Percentiles rank a stretch among this genome's conserved stretches.
Conservation (phyloP, 768 basidiomycete species). For the Xerocomellus chrysenteron region DNA sequence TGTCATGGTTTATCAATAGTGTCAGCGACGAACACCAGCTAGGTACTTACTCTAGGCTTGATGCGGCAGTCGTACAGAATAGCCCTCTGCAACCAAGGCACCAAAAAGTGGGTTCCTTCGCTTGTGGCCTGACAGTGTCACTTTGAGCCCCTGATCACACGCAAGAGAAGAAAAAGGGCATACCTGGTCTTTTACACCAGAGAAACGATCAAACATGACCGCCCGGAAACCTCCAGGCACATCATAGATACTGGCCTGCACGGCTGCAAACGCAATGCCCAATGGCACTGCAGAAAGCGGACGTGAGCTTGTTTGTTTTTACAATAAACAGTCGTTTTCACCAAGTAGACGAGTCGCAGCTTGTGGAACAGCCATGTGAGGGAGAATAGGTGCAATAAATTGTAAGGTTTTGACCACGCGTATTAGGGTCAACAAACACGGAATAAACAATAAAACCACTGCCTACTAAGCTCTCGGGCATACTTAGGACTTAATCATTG, state of each 20-base stretch:
- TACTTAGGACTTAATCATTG: constrained; percentile 14
- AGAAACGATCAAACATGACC: constrained; percentile 98
- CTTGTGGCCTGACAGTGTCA: constrained; percentile 61
- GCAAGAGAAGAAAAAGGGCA: constrained; percentile 15
- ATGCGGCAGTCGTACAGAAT: constrained; percentile 98
- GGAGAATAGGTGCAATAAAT: neutral
- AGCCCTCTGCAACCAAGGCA: constrained; percentile 94
- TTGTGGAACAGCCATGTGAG: constrained; percentile 51
- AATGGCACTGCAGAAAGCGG: constrained; percentile 30
- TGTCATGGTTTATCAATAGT: neutral
- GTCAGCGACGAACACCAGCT: neutral
- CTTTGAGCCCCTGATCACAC: neutral
- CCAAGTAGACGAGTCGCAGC: constrained; percentile 49
- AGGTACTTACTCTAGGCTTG: constrained; percentile 77
- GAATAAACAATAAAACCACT: constrained; percentile 25
- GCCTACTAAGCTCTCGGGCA: too few relatives aligned
- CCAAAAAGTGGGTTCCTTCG: constrained; percentile 94
- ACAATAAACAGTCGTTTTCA: constrained; percentile 25
- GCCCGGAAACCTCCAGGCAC: constrained; percentile 93
- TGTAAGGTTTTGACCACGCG: neutral
- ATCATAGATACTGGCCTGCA: constrained; percentile 58
- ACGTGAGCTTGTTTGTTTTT: constrained; percentile 11
- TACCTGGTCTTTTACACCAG: constrained; percentile 83
- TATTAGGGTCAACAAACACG: constrained; percentile 20
- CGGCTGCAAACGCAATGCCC: constrained; percentile 40